Conservation (phyloP, 805 yeast genomes). For the Metschnikowia cerradonensis region DNA sequence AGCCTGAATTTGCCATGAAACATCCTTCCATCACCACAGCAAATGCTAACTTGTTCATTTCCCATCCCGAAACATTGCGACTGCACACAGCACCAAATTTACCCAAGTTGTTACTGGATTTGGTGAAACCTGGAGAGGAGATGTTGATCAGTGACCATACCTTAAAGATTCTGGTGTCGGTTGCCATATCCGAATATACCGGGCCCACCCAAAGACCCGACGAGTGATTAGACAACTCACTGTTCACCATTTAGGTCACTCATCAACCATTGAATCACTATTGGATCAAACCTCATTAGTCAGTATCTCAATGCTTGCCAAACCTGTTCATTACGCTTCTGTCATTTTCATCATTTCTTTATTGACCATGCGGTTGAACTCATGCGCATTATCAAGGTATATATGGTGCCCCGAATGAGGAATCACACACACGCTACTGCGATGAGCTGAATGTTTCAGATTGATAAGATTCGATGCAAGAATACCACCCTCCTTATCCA, state of each 20-base stretch:
- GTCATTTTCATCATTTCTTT: conserved; percentile 43
- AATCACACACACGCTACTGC: conserved; percentile 37
- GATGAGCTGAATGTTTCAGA: conserved; percentile 10
- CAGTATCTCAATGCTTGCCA: too few species aligned
- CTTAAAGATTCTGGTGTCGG: conserved; percentile 42
- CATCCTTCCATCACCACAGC: conserved; percentile 46
- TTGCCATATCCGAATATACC: conserved; percentile 14
- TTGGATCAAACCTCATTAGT: too few species aligned
- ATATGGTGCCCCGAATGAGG: conserved; percentile 71
- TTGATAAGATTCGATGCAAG: conserved; percentile 34
- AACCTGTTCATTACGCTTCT: background rate
- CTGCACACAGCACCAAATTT: conserved; percentile 45
- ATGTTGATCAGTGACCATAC: conserved; percentile 50
- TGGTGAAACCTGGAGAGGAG: conserved; percentile 45
- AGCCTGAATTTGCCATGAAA: conserved; percentile 30
- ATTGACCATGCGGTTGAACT: conserved; percentile 49
- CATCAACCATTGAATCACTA: too few species aligned
- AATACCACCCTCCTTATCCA: conserved; percentile 51
- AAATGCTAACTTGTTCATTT: conserved; percentile 39
- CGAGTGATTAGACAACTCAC: background rate
- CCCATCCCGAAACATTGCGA: conserved; percentile 45
- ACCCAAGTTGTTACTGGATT: conserved; percentile 24
- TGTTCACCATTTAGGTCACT: background rate
- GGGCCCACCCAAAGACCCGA: conserved; percentile 19
- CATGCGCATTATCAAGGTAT: conserved; percentile 61